phyloP scores from a whole-genome alignment of 768 basidiomycete genomes.

The Tricholoma furcatifolium region DNA sequence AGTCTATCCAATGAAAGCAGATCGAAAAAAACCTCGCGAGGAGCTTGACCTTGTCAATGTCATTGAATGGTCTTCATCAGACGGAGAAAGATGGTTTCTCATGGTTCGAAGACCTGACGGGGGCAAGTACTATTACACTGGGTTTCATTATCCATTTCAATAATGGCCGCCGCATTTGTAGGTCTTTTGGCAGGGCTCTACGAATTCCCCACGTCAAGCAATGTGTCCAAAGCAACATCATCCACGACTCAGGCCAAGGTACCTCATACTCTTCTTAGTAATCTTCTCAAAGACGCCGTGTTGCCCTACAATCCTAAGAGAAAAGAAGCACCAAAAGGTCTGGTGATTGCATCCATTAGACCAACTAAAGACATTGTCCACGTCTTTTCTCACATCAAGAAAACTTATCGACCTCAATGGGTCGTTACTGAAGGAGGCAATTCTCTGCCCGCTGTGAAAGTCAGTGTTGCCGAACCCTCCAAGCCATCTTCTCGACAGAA shows the following conservation, averaged over 20 bases:
- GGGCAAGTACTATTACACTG: slow-evolving; percentile 45
- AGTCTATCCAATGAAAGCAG: slow-evolving; percentile 84
- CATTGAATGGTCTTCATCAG: slow-evolving; percentile 67
- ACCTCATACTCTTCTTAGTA: slow-evolving; percentile 40
- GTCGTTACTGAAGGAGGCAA: slow-evolving; percentile 60
- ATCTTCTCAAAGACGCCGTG: slow-evolving; percentile 35
- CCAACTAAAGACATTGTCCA: slow-evolving; percentile 70
- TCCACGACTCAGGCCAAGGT: slow-evolving; percentile 34
- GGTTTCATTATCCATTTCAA: slow-evolving; percentile 10
- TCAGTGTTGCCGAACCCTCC: background rate
- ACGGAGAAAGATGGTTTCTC: slow-evolving; percentile 59
- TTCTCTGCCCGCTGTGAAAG: slow-evolving; percentile 35
- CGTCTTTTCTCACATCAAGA: slow-evolving; percentile 87
- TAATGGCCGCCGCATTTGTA: slow-evolving; percentile 27
- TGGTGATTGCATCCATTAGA: slow-evolving; percentile 43
- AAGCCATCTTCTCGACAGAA: slow-evolving; percentile 9
- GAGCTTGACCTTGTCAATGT: slow-evolving; percentile 85
- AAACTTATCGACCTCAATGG: slow-evolving; percentile 81
- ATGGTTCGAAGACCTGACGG: slow-evolving; percentile 80
- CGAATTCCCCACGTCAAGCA: slow-evolving; percentile 75
- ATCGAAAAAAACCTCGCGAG: slow-evolving; percentile 79
- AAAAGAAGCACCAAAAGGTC: background rate
- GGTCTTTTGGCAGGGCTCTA: slow-evolving; percentile 89
- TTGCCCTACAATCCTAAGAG: slow-evolving; percentile 8
- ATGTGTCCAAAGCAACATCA: slow-evolving; percentile 48